Evolutionary conservation across 768 basidiomycete genomes (phyloP).

Genomic region (Boletus edulis): DNA sequence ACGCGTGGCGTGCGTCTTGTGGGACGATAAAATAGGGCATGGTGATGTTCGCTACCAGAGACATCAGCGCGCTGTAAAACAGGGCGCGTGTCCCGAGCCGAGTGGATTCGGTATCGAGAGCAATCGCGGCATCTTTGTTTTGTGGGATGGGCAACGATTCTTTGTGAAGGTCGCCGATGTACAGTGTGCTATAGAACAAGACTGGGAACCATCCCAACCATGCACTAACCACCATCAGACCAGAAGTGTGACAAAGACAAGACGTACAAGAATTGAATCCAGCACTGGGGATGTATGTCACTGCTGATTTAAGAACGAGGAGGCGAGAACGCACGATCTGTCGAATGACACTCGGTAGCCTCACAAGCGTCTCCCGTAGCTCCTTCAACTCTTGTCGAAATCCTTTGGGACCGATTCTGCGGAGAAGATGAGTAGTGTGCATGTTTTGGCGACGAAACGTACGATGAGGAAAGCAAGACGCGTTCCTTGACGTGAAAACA

Average conservation of each 20-base stretch:
- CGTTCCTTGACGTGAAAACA: slow-evolving; percentile 66
- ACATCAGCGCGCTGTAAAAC: slow-evolving; percentile 71
- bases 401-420: slow-evolving; percentile 24
- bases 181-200: slow-evolving; percentile 84
- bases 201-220: slow-evolving; percentile 94
- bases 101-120: slow-evolving; percentile 66
- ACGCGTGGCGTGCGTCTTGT: slow-evolving; percentile 12
- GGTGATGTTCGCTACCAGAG: slow-evolving; percentile 63
- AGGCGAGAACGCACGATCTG: slow-evolving; percentile 62
- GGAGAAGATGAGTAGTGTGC: slow-evolving; percentile 2
- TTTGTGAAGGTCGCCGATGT: slow-evolving; percentile 86
- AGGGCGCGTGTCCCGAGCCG: slow-evolving; percentile 82
- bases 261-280: slow-evolving; percentile 78
- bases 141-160: slow-evolving; percentile 35
- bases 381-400: slow-evolving; percentile 50
- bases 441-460: not conserved
- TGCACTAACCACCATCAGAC: slow-evolving; percentile 42
- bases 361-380: slow-evolving; percentile 69
- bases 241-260: not conserved
- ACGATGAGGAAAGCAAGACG: slow-evolving; percentile 53
- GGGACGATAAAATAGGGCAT: slow-evolving; percentile 61
- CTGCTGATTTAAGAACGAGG: slow-evolving; percentile 1
- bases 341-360: slow-evolving; percentile 70
- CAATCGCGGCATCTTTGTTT: slow-evolving; percentile 31
- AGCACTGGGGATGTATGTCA: slow-evolving; percentile 46